These are phyloP conservation scores for Kondoa malvinella DNA, from an alignment of 768 basidiomycete species.

Conservation along the genomic window DNA sequence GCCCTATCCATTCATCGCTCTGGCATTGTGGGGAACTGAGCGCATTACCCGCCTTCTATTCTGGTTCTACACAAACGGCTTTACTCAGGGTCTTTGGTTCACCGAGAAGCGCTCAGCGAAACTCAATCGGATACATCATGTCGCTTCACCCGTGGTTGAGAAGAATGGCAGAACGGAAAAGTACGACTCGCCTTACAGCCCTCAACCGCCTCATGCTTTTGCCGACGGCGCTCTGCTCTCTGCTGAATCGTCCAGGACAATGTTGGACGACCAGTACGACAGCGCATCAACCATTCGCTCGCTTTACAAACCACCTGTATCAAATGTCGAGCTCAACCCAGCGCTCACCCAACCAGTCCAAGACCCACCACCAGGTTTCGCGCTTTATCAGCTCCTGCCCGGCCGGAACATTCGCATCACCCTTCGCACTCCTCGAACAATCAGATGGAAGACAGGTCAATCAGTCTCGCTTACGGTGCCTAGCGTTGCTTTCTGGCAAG, in stretches of 20 bases:
- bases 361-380: constrained; percentile 50
- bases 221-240: neutral
- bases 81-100: constrained; percentile 2
- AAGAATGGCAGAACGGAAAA: neutral
- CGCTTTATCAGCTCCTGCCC: constrained; percentile 50
- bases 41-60: constrained; percentile 42
- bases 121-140: neutral
- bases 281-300: neutral
- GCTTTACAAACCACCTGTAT: neutral
- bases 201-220: neutral
- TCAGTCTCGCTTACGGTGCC: constrained; percentile 56
- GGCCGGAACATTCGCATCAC: constrained; percentile 56
- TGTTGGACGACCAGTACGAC: neutral
- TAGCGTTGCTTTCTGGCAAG: constrained; percentile 43
- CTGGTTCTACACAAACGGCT: constrained; percentile 44
- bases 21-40: constrained; percentile 48
- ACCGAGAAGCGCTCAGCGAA: neutral
- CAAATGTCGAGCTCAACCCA: neutral
- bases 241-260: neutral
- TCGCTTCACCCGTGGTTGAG: neutral
- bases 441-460: constrained; percentile 62
- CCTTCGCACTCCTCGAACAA: constrained; percentile 41
- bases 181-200: neutral
- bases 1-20: constrained; percentile 41
- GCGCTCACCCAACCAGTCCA: constrained; percentile 24